Evolutionary conservation across 192 early-diverging fungal genomes (phyloP).

Genomic region (Allomyces macrogynus): DNA sequence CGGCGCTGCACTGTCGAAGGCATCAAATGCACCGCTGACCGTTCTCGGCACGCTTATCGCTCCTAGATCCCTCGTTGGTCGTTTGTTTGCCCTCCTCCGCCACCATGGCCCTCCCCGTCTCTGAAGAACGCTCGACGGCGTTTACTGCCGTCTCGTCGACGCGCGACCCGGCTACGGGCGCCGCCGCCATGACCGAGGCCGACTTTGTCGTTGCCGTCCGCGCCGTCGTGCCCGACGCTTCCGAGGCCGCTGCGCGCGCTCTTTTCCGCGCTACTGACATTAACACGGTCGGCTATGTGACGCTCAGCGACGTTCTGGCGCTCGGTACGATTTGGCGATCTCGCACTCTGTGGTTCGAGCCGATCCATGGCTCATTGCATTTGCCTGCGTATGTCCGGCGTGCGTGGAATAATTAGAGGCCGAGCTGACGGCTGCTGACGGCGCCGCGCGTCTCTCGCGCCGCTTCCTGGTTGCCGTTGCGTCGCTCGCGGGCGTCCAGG

Average conservation of each 20-base stretch:
- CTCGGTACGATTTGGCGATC: slow-evolving; percentile 31
- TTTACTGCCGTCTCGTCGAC: too few relatives aligned
- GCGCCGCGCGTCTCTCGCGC: too few relatives aligned
- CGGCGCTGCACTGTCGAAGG: too few relatives aligned
- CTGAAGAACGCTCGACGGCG: too few relatives aligned
- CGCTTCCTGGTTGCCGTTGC: neutral
- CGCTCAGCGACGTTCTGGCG: slow-evolving; percentile 23
- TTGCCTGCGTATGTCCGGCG: slow-evolving; percentile 8
- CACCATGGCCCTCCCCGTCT: too few relatives aligned
- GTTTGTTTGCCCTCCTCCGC: too few relatives aligned
- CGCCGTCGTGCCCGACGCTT: slow-evolving; percentile 27
- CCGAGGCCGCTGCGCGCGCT: neutral
- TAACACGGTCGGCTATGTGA: slow-evolving; percentile 13
- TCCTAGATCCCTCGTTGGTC: too few relatives aligned
- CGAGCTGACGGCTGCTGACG: slow-evolving; percentile 2
- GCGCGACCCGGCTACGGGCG: slow-evolving; percentile 5
- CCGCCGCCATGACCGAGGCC: slow-evolving; percentile 31
- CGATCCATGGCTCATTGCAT: slow-evolving; percentile 4
- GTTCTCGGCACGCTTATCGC: too few relatives aligned
- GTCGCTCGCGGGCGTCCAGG: neutral
- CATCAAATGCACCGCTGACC: too few relatives aligned
- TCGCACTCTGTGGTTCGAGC: slow-evolving; percentile 11
- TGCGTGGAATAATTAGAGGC: slow-evolving; percentile 5
- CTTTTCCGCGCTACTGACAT: slow-evolving; percentile 29
- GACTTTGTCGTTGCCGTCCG: slow-evolving; percentile 37